Base-by-base conservation (phyloP, 768 basidiomycete species). In the Favolaschia claudopus region DNA sequence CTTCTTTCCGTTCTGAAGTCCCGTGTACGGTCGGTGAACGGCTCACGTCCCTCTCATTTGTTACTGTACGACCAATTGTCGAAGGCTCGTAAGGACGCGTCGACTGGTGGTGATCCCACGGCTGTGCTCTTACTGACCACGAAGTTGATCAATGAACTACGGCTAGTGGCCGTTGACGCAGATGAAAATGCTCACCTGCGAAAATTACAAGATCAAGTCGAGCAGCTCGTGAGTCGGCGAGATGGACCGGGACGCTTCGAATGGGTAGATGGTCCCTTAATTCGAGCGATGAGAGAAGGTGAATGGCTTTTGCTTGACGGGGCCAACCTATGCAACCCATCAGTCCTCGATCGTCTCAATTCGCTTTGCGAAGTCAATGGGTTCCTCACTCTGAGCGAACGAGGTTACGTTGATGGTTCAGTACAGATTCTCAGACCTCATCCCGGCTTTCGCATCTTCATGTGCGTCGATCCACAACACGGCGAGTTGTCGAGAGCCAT, bases 401-500 rank as follows among this genome's bases (percentile, higher is more conserved):
- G 93, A 46, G 97, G 97, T 0, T 85, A 89, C 31, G 86, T 95
- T 47, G 76, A 91, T 58, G 95, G 93, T 24, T 74, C 79, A 20
- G 85, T 95, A 3, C 86, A 94, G 65, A 72, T 87, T 48, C 76
- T 99, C 61, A 79, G 74, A 37, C 96, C 97, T 2, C 96, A 99
- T 70, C 87, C 90, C 2, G 80, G 89, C 64, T 99, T 99, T 77
- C 85, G 96, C 25, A 78, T 99, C 6, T 91, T 99, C 76, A 96
- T 99, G 95, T 86, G 89, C 2, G 87, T 96, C 48, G 93, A 99
- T 69, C 92, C 94, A 27, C 88, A 89, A 60, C 83, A 89, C 60
- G 97, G 97, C 40, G 97, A 99, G 74, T 78, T 99, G 12, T 99
- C 97, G 2, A 84, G 97, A 33, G 97, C 97, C 2, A 99, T 99